Base-by-base conservation (phyloP, 208 protist genomes). In the Leishmania martiniquensis region DNA sequence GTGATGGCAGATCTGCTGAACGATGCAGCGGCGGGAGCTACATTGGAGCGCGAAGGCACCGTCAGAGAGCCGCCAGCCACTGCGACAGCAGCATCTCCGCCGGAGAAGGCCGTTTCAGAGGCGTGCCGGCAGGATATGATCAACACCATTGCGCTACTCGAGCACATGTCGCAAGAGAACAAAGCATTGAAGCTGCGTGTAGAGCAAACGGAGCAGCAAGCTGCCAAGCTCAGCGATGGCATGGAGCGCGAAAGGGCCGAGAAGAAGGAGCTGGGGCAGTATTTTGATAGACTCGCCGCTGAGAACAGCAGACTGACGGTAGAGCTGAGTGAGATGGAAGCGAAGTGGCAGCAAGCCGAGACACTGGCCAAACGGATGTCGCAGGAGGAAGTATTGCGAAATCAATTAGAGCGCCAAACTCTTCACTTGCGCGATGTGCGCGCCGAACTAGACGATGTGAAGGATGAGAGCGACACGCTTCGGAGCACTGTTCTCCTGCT, bases 331-430 rank as follows among this genome's bases (percentile, higher is more conserved):
- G 81, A 82, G 47, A 60, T 75, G 29, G 71, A 83, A 49, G 59
- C 37, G 44, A 45, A 12, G 68, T 63, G 78, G 65, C 63, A 67
- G 32, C 44, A 67, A 32, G 63, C 71, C 10, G 78, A 59, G 76
- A 49, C 34, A 17, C 34, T 69, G 47, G 60, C 51, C 73, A 45
- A 39, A 70, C 49, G 84, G 42, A 72, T 69, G 17, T 69, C 85
- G 65, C 77, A 89, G 73, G 84, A 89, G 29, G 75, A 62, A 44
- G 59, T 60, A 5, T 72, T 91, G 25, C 82, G 76, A 7, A 78
- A 81, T 1, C 87, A 89, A 57, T 62, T 88, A 39, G 79, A 87
- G 0, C 82, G 85, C 0, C 87, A 91, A 60, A 86, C 80, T 15
- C 42, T n/a, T 0, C 60, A 83, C 49, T 49, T 89, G 59, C 83